Conservation (phyloP, 805 yeast species). For the Kluyveromyces starmeri region DNA sequence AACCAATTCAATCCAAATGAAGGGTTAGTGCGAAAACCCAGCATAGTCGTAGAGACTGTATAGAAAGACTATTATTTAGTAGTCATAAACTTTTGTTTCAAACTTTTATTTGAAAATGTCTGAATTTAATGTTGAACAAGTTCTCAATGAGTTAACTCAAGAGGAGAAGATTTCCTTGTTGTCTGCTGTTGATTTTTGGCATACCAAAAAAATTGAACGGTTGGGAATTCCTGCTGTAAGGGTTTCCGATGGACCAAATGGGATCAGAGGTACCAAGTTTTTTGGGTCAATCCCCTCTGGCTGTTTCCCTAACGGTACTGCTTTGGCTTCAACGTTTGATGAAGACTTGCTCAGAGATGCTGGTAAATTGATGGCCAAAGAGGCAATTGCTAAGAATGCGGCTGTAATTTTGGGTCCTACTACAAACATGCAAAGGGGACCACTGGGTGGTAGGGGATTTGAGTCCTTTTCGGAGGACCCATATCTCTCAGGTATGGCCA, state of each 20-base stretch:
- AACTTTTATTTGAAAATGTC: too few relatives aligned
- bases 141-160: slow-evolving; percentile 18
- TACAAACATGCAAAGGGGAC: slow-evolving; percentile 47
- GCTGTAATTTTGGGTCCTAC: slow-evolving; percentile 44
- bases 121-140: slow-evolving; percentile 18
- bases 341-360: slow-evolving; percentile 39
- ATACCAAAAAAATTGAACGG: slow-evolving; percentile 34
- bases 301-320: slow-evolving; percentile 56
- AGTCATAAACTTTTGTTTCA: too few relatives aligned
- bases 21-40: too few relatives aligned
- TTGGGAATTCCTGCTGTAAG: slow-evolving; percentile 40
- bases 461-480: slow-evolving; percentile 61
- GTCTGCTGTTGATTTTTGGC: slow-evolving; percentile 44
- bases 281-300: slow-evolving; percentile 45
- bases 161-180: slow-evolving; percentile 26
- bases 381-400: slow-evolving; percentile 46
- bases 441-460: slow-evolving; percentile 55
- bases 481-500: slow-evolving; percentile 35
- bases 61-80: too few relatives aligned
- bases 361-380: slow-evolving; percentile 45
- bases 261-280: slow-evolving; percentile 50
- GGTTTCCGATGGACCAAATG: slow-evolving; percentile 55
- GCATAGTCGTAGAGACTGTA: too few relatives aligned
- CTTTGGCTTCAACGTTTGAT: slow-evolving; percentile 48
- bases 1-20: too few relatives aligned